Conservation (phyloP, 2,329 filamentous ascomycete species). For the Tolypocladium guangdongense region DNA sequence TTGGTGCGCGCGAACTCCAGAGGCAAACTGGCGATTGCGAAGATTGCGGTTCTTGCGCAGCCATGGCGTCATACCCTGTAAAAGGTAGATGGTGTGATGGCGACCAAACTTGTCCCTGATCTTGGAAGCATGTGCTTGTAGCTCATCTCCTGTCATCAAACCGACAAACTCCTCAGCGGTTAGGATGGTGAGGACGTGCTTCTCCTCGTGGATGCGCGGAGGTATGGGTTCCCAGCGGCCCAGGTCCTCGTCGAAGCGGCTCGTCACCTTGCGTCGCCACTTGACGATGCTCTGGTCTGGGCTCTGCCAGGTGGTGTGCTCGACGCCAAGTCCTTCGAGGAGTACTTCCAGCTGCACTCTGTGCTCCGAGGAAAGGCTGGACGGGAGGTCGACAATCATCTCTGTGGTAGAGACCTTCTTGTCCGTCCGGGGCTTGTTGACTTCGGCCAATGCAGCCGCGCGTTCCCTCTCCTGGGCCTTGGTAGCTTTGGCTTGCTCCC, state of each 20-base stretch:
- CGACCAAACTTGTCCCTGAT: slow-evolving; percentile 43
- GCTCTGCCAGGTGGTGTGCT: slow-evolving; percentile 33
- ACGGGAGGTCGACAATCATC: slow-evolving; percentile 65
- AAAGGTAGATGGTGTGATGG: slow-evolving; percentile 53
- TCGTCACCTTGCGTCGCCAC: slow-evolving; percentile 59
- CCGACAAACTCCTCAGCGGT: slow-evolving; percentile 55
- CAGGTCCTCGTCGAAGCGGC: slow-evolving; percentile 47
- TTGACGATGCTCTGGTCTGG: slow-evolving; percentile 43
- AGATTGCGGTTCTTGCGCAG: slow-evolving; percentile 57
- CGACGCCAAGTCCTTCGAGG: slow-evolving; percentile 38
- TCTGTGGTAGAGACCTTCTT: slow-evolving; percentile 64
- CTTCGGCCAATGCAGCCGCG: slow-evolving; percentile 56
- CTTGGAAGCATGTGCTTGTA: slow-evolving; percentile 47
- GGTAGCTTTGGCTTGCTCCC: slow-evolving; percentile 47
- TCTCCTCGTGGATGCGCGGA: slow-evolving; percentile 40
- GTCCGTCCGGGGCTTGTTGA: slow-evolving; percentile 62
- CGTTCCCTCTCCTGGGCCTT: slow-evolving; percentile 52
- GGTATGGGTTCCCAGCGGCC: slow-evolving; percentile 55
- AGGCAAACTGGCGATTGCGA: slow-evolving; percentile 57
- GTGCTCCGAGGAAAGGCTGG: slow-evolving; percentile 37
- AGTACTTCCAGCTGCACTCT: slow-evolving; percentile 36
- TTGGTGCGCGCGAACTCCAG: slow-evolving; percentile 44
- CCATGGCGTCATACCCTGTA: slow-evolving; percentile 58
- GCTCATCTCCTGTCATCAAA: slow-evolving; percentile 37
- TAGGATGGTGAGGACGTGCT: slow-evolving; percentile 51